These are phyloP conservation scores for Phytophthora boehmeriae DNA, from an alignment of 352 stramenopile species.

Conservation along the genomic window DNA sequence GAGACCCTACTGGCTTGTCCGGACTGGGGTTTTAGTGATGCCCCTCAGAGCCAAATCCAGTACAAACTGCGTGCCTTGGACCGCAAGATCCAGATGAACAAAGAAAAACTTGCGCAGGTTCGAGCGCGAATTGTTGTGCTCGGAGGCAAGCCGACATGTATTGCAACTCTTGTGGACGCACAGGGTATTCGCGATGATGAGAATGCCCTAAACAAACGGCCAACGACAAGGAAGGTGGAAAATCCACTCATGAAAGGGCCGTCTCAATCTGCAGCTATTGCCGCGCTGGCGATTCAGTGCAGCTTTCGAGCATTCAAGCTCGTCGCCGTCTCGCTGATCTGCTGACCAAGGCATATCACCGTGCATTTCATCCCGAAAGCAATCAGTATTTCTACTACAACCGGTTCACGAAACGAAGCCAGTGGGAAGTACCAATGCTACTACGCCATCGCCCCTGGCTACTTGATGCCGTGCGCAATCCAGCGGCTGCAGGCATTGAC, in stretches of 20 bases:
- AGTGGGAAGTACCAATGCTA: constrained; percentile 41
- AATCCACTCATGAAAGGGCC: neutral
- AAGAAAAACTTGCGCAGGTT: constrained; percentile 43
- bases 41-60: constrained; percentile 21
- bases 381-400: constrained; percentile 64
- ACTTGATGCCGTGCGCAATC: constrained; percentile 2
- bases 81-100: constrained; percentile 46
- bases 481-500: neutral
- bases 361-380: constrained; percentile 34
- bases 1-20: neutral
- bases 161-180: neutral
- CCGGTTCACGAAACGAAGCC: constrained; percentile 32
- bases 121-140: constrained; percentile 33
- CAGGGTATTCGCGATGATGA: constrained; percentile 1
- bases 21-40: neutral
- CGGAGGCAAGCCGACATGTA: constrained; percentile 9
- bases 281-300: constrained; percentile 38
- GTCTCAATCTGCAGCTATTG: constrained; percentile 1
- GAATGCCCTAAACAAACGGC: neutral
- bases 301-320: constrained; percentile 32
- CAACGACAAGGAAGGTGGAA: neutral
- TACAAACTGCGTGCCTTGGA: constrained; percentile 36
- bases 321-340: constrained; percentile 27
- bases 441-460: constrained; percentile 12
- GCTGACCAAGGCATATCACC: constrained; percentile 34